These are phyloP conservation scores for Penicillium griseofulvum DNA, from an alignment of 2,329 filamentous ascomycete species.

Conservation along the genomic window DNA sequence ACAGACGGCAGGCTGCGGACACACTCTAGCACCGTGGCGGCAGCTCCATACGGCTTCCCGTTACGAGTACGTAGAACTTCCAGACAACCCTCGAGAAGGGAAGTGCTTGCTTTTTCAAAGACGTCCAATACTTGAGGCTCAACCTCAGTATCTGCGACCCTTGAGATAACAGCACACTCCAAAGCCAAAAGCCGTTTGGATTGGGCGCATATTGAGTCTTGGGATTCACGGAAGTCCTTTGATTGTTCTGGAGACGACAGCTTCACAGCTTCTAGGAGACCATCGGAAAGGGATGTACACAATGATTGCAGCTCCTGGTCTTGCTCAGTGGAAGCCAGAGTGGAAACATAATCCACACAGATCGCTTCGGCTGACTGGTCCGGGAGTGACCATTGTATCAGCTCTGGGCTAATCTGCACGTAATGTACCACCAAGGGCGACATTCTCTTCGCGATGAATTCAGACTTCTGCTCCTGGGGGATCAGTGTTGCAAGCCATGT, in stretches of 20 bases:
- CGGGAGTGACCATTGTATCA: conserved; percentile 52
- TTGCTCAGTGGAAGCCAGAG: conserved; percentile 42
- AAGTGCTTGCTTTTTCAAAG: conserved; percentile 37
- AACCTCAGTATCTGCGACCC: conserved; percentile 22
- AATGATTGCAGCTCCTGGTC: conserved; percentile 53
- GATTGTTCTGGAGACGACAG: conserved; percentile 79
- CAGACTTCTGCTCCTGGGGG: conserved; percentile 47
- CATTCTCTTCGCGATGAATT: conserved; percentile 49
- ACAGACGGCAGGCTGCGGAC: conserved; percentile 46
- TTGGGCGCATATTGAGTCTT: conserved; percentile 64
- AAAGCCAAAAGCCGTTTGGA: conserved; percentile 67
- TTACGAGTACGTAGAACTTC: conserved; percentile 53
- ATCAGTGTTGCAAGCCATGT: conserved; percentile 53
- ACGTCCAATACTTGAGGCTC: conserved; percentile 29
- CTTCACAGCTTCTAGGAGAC: conserved; percentile 65
- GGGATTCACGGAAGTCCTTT: conserved; percentile 70
- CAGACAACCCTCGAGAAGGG: conserved; percentile 50
- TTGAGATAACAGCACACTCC: conserved; percentile 40
- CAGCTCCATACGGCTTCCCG: conserved; percentile 66
- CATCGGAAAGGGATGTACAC: conserved; percentile 62
- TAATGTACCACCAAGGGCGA: conserved; percentile 56
- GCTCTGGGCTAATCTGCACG: conserved; percentile 47
- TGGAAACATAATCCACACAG: conserved; percentile 40
- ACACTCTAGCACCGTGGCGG: conserved; percentile 56
- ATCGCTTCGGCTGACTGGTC: conserved; percentile 37